Evolutionary conservation across 2,329 filamentous ascomycete genomes (phyloP), one percentile per base, ranked within the genome.

Genomic region (Ceratocystis cubensis): DNA sequence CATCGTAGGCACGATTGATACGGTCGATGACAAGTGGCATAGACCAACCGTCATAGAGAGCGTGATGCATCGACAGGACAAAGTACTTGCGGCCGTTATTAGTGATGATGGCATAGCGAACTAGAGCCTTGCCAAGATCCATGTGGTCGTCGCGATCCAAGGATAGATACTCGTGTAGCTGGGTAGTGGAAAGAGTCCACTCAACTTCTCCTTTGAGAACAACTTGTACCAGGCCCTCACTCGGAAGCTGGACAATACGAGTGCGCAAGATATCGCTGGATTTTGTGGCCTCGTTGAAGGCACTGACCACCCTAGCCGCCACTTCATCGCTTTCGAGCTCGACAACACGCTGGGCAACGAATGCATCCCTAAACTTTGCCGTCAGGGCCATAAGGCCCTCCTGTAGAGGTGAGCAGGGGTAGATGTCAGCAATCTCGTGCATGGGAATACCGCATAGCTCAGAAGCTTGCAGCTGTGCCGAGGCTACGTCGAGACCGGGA

Each of bases 21-120:
- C 77, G 76, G 30, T 80, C 78, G 22, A 82, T 75, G 1, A 82
- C 71, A 2, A 82, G 71, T 3, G 78, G 78, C 77, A 82, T 79
- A 0, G 77, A 79, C 81, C 81, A 83, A 28, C 82, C 82, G 64
- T 84, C 82, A 67, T 84, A 84, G 0, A 84, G 71, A 3, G 78
- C 79, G 69, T 84, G 82, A 69, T 84, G 82, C 73, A 82, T 79
- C 0, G 80, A 81, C 69, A 81, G 73, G n/a, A 83, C 77, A 68
- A 83, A 81, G 69, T 77, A 74, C 17, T 73, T 71, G 59, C 73
- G 75, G 45, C 71, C 73, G 3, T 71, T 72, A 41, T 75, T 73
- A 2, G 73, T 65, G 13, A 80, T 73, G 15, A 81, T 71, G 3
- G 76, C 78, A 64, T 78, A 81, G 7, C 79, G 76, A 2, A 79